Evolutionary conservation across 345 rosid genomes (phyloP).

Genomic region (Erucastrum elatum): DNA sequence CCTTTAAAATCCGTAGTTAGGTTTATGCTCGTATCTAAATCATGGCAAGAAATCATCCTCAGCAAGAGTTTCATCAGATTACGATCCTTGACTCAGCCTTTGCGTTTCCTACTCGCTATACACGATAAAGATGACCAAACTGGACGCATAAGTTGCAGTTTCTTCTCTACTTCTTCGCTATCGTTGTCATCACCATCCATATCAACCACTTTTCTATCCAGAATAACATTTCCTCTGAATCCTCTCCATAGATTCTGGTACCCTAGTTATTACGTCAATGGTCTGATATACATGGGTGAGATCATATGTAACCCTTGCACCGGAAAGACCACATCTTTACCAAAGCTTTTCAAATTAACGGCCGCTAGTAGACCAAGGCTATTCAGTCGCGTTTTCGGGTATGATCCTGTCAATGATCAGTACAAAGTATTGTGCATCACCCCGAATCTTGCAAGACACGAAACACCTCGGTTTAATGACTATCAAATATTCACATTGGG

Average conservation of each 20-base stretch:
- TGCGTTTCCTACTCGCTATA: neutral
- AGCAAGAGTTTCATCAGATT: neutral
- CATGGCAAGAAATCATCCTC: neutral
- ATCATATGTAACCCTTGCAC: neutral
- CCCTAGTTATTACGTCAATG: neutral
- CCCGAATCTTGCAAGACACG: neutral
- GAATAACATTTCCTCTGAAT: neutral
- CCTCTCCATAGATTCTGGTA: neutral
- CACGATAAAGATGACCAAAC: neutral
- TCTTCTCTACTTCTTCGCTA: neutral
- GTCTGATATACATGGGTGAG: neutral
- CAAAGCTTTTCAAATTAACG: neutral
- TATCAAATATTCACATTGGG: conserved; percentile 12
- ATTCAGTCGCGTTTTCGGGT: neutral
- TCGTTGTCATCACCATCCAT: neutral
- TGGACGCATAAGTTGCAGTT: neutral
- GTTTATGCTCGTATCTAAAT: neutral
- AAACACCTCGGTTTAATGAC: neutral
- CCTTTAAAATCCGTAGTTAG: neutral
- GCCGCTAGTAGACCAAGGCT: neutral
- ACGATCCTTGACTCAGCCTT: neutral
- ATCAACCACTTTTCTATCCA: neutral
- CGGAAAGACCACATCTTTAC: neutral
- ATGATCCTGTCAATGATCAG: neutral
- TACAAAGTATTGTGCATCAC: conserved; percentile 15